Evolutionary conservation across 139 green algal genomes (phyloP).

Genomic region (Chlamydomonas sphaeroides): DNA sequence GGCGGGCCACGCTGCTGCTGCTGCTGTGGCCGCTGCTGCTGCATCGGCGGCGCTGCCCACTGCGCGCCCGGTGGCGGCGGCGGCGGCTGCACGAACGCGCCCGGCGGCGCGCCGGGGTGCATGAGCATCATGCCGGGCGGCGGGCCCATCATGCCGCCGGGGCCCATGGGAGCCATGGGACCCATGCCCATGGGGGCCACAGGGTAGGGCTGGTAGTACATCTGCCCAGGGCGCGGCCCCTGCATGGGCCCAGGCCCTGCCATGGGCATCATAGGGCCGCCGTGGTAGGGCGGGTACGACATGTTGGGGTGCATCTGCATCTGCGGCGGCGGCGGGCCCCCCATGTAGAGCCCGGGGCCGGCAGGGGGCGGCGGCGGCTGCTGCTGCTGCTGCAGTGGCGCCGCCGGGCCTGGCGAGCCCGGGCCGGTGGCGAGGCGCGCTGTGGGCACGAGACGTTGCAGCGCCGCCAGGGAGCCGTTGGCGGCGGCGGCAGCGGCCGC

Average conservation of each 20-base stretch:
- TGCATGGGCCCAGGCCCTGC: no score
- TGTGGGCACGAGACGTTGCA: slow-evolving; percentile 22
- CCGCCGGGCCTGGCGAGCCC: not conserved
- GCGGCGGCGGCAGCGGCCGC: not conserved
- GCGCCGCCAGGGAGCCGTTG: not conserved
- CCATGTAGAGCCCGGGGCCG: not conserved
- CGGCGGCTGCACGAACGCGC: not conserved
- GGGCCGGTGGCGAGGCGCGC: not conserved
- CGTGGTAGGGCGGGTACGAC: no score
- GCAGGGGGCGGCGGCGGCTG: not conserved
- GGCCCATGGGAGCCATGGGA: not conserved
- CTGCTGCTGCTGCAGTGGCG: not conserved
- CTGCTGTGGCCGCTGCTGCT: not conserved
- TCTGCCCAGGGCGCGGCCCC: not conserved
- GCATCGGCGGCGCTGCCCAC: not conserved
- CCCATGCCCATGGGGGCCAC: not conserved
- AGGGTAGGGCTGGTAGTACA: not conserved
- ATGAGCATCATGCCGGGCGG: not conserved
- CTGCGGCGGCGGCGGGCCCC: not conserved
- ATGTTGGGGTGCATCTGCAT: not conserved
- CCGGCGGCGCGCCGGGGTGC: not conserved
- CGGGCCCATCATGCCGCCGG: not conserved
- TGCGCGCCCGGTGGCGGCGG: not conserved
- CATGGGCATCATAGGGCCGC: no score
- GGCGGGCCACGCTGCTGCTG: no score